Evolutionary conservation across 2,329 filamentous ascomycete genomes (phyloP).

Genomic region (Elsinoe ampelina): DNA sequence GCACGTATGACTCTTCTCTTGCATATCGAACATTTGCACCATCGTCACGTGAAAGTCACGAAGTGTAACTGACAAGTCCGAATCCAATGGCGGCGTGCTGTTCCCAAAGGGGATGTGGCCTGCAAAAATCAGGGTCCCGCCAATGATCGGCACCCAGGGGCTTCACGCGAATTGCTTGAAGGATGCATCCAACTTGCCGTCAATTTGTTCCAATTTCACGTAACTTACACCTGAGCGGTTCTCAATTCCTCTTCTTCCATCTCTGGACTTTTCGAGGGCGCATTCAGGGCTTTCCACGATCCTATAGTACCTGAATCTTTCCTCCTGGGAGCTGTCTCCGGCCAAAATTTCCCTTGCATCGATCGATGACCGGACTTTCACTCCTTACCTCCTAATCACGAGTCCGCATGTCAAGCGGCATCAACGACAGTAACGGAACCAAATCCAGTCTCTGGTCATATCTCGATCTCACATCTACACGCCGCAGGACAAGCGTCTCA

Average conservation of each 20-base stretch:
- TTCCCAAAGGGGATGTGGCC: too few relatives aligned
- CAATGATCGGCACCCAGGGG: background rate
- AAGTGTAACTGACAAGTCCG: too few relatives aligned
- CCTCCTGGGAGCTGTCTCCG: background rate
- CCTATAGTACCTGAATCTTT: background rate
- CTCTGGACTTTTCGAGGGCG: background rate
- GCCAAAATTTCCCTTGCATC: conserved; percentile 5
- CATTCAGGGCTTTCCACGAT: background rate
- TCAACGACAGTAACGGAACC: background rate
- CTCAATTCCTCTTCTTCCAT: background rate
- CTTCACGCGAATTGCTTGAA: background rate
- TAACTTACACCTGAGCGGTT: background rate
- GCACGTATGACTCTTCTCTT: background rate
- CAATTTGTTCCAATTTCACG: background rate
- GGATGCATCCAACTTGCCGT: background rate
- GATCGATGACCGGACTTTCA: background rate
- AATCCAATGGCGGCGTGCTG: background rate
- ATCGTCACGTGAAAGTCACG: too few relatives aligned
- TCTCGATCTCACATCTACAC: conserved; percentile 37
- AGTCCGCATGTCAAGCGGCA: conserved; percentile 11
- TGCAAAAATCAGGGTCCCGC: background rate
- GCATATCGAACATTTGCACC: too few relatives aligned
- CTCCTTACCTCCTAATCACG: background rate
- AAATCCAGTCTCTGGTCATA: conserved; percentile 43
- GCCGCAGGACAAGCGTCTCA: conserved; percentile 46